A percentile compares a stretch with the other conserved stretches of the same genome.
Evolutionary conservation across 257 asterid species (phyloP).

Genomic region (Coffea eugenioides): DNA sequence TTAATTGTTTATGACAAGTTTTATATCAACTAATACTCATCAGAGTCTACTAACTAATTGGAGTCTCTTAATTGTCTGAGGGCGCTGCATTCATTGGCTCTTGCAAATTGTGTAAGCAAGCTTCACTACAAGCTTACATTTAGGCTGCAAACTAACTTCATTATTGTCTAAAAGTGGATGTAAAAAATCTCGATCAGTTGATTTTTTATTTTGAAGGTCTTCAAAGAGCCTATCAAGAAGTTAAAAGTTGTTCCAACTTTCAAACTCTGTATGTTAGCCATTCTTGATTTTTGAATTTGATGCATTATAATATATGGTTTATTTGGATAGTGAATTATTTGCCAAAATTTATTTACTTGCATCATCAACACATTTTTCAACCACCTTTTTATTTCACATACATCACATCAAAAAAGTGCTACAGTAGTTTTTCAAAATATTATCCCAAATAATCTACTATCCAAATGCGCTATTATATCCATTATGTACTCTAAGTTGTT

Average conservation of each 20-base stretch:
- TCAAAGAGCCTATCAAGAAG: background rate
- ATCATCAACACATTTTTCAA: no score
- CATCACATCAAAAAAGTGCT: no score
- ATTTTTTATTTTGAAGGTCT: background rate
- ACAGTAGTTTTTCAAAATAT: no score
- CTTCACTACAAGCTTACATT: background rate
- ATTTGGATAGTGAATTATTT: no score
- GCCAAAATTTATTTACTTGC: no score
- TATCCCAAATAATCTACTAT: no score
- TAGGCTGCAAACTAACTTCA: background rate
- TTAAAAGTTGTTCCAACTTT: background rate
- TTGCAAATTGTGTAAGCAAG: background rate
- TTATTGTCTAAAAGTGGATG: background rate
- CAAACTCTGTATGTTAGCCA: background rate
- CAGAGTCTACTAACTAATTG: background rate
- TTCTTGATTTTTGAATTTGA: background rate
- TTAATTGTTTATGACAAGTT: background rate
- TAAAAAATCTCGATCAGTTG: background rate
- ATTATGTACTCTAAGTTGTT: background rate
- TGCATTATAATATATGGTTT: background rate
- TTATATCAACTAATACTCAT: background rate
- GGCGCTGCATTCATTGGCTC: background rate
- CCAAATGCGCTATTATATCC: background rate
- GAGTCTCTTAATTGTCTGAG: background rate
- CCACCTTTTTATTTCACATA: no score